Evolutionary conservation across 352 stramenopile genomes (phyloP).

Genomic region (Peronospora belbahrii): DNA sequence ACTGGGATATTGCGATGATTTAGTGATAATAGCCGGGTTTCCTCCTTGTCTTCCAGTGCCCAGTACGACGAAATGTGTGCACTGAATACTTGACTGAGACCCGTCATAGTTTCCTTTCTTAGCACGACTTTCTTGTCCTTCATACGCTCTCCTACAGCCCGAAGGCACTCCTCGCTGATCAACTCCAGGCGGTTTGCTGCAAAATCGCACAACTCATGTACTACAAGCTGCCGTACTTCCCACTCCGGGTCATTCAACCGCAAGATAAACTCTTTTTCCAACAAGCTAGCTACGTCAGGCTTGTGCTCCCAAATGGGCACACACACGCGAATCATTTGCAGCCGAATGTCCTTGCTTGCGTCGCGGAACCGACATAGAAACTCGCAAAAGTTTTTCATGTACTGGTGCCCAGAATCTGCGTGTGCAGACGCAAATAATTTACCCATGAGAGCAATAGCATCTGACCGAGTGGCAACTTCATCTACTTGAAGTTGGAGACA

Average conservation of each 20-base stretch:
- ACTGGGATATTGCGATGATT: slow-evolving; percentile 29
- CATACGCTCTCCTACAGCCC: slow-evolving; percentile 76
- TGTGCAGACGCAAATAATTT: slow-evolving; percentile 71
- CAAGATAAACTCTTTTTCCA: slow-evolving; percentile 70
- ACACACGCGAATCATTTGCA: slow-evolving; percentile 75
- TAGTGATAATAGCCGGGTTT: slow-evolving; percentile 14
- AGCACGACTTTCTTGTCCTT: slow-evolving; percentile 81
- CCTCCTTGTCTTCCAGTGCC: slow-evolving; percentile 24
- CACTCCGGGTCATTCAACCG: slow-evolving; percentile 74
- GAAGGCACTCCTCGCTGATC: slow-evolving; percentile 60
- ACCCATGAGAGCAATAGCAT: slow-evolving; percentile 67
- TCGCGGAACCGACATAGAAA: slow-evolving; percentile 83
- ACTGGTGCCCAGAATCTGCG: slow-evolving; percentile 65
- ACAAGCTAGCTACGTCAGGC: slow-evolving; percentile 35
- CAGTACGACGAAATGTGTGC: slow-evolving; percentile 59
- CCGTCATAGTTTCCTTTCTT: slow-evolving; percentile 85
- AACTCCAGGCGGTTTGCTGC: slow-evolving; percentile 59
- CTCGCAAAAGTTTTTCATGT: slow-evolving; percentile 79
- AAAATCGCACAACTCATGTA: slow-evolving; percentile 80
- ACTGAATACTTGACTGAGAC: slow-evolving; percentile 74
- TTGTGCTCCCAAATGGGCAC: slow-evolving; percentile 72
- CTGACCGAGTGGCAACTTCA: slow-evolving; percentile 69
- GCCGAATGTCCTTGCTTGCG: slow-evolving; percentile 78
- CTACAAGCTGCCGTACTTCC: slow-evolving; percentile 69
- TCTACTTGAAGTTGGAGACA: slow-evolving; percentile 84